Evolutionary conservation across 441 rosid genomes (phyloP), one percentile per base, ranked within the genome.

Genomic region (Brassica balearica): DNA sequence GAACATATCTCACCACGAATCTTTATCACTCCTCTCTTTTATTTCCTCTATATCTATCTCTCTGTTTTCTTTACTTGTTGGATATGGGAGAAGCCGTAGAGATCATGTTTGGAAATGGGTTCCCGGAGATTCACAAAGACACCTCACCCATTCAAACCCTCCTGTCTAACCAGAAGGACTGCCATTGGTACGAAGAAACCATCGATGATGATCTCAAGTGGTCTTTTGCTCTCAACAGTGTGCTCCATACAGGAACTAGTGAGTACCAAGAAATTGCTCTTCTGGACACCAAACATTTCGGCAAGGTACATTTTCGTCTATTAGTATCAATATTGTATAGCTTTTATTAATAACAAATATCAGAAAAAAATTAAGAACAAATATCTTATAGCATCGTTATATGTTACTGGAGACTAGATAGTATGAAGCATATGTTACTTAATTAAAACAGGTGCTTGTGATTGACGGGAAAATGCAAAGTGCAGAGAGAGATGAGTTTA

Each of bases 381-480:
- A 25, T 25, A 25, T 25, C 27, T 25, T 25, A 25, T 25, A 25
- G 27, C 27, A 8, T 14, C 8, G 10, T 7, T 64, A 60, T 55
- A 51, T 11, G 48, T 48, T 14, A 34, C 8, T 65, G 10, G 56
- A 36, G 34, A 19, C 15, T 56, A 9, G 48, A 29, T 48, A 41
- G 19, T 58, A 15, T 38, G 58, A 72, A 38, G 0, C 8, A 34
- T 12, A 19, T 74, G 70, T 12, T 25, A 19, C 20, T 62, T 62
- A 6, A 72, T 3, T 38, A 36, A 72, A 3, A 62, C 36, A 91
- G 97, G 93, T 90, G 22, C 81, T 95, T 83, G 93, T 95, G 82
- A 89, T 95, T 72, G 97, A 95, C 82, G 98, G 98, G 23, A 95
- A 95, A 86, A 91, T 95, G 94, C 98, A 95, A 86, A 95, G 97